Evolutionary conservation across 2,329 filamentous ascomycete genomes (phyloP).

Genomic region (Helicocarpus griseus): DNA sequence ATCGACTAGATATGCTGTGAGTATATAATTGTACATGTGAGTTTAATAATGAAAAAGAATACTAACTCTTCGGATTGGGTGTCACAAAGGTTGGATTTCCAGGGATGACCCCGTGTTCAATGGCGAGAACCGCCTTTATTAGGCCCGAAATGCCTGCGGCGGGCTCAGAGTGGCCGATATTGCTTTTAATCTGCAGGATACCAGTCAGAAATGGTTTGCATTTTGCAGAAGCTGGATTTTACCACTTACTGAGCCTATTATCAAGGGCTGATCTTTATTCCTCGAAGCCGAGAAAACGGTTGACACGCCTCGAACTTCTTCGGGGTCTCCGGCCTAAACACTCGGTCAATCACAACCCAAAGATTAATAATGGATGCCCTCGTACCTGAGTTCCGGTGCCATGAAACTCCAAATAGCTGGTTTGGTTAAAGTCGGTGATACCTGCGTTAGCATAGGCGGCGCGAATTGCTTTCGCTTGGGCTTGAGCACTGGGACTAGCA

Average conservation of each 20-base stretch:
- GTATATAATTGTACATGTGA: background rate
- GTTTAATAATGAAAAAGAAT: slow-evolving; percentile 18
- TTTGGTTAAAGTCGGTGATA: slow-evolving; percentile 5
- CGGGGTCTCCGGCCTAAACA: slow-evolving; percentile 2
- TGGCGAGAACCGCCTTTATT: slow-evolving; percentile 12
- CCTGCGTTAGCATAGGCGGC: slow-evolving; percentile 3
- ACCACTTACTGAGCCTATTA: slow-evolving; percentile 5
- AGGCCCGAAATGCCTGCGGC: slow-evolving; percentile 8
- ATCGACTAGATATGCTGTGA: slow-evolving; percentile 1
- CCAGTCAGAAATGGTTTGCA: background rate
- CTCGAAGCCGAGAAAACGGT: background rate
- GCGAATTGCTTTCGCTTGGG: slow-evolving; percentile 17
- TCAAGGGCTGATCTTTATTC: background rate
- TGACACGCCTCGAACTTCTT: slow-evolving; percentile 1
- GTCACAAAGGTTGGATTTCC: slow-evolving; percentile 4
- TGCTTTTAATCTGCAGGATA: background rate
- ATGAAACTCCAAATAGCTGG: slow-evolving; percentile 7
- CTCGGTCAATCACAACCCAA: background rate
- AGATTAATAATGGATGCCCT: slow-evolving; percentile 3
- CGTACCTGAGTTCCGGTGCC: slow-evolving; percentile 7
- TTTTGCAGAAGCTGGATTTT: background rate
- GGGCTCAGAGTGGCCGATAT: slow-evolving; percentile 10
- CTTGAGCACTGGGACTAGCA: slow-evolving; percentile 14
- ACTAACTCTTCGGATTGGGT: slow-evolving; percentile 8
- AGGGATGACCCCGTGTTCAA: slow-evolving; percentile 11